These are phyloP conservation scores for Diaporthe sp. DNA, from an alignment of 2,329 filamentous ascomycete species.

Conservation along the genomic window DNA sequence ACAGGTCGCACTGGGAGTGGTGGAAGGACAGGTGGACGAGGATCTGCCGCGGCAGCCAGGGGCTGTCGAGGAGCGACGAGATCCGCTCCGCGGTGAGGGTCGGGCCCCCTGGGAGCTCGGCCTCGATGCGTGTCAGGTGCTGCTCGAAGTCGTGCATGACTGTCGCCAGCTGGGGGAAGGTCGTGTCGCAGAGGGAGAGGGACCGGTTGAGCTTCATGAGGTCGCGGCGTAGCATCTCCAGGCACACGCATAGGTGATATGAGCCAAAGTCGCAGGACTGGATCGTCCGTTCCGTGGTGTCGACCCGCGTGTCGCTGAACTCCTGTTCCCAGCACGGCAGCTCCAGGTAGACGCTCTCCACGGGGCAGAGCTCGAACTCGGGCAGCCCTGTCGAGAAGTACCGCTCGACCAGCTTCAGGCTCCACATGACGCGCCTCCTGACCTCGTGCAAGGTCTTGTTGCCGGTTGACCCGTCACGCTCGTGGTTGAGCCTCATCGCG, in stretches of 20 bases:
- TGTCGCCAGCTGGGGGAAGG: slow-evolving; percentile 32
- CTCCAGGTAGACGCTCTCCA: slow-evolving; percentile 57
- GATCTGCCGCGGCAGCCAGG: slow-evolving; percentile 45
- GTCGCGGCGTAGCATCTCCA: slow-evolving; percentile 43
- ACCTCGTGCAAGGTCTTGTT: slow-evolving; percentile 58
- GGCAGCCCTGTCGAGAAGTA: slow-evolving; percentile 58
- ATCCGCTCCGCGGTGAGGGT: slow-evolving; percentile 32
- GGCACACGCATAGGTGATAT: slow-evolving; percentile 43
- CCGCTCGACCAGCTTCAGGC: slow-evolving; percentile 58
- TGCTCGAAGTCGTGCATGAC: slow-evolving; percentile 39
- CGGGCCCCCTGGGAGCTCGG: slow-evolving; percentile 29
- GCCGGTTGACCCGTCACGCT: slow-evolving; percentile 49
- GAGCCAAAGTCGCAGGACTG: slow-evolving; percentile 32
- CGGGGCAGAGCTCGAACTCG: slow-evolving; percentile 60
- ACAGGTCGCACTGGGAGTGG: slow-evolving; percentile 59
- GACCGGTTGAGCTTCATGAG: slow-evolving; percentile 43
- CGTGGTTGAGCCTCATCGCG: slow-evolving; percentile 59
- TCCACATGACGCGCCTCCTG: slow-evolving; percentile 59
- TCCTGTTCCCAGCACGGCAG: slow-evolving; percentile 60
- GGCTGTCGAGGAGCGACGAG: slow-evolving; percentile 33
- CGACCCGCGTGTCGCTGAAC: slow-evolving; percentile 46
- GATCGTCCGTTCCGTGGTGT: slow-evolving; percentile 11
- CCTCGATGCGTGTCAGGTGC: slow-evolving; percentile 34
- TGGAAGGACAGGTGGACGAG: slow-evolving; percentile 55
- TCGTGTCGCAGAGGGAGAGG: slow-evolving; percentile 35